These are phyloP conservation scores for Allomyces macrogynus DNA, from an alignment of 192 early-diverging fungal genomes.

Conservation along the genomic window DNA sequence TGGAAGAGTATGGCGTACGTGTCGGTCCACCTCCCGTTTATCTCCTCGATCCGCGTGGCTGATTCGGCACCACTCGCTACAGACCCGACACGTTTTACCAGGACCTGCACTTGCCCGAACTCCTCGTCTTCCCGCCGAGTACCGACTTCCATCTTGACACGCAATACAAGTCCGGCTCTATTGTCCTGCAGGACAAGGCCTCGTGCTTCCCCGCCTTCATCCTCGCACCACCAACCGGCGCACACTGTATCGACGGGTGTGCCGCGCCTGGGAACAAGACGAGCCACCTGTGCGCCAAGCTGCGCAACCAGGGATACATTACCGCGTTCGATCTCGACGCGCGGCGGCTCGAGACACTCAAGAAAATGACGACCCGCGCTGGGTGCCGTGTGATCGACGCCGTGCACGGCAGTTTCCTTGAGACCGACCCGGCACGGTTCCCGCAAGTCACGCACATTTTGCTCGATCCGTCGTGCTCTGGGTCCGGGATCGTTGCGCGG, in stretches of 20 bases:
- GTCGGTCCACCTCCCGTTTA: neutral
- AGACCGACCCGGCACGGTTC: slow-evolving; percentile 46
- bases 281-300: slow-evolving; percentile 70
- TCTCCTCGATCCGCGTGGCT: neutral
- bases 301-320: slow-evolving; percentile 68
- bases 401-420: slow-evolving; percentile 39
- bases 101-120: slow-evolving; percentile 59
- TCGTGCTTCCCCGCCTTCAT: slow-evolving; percentile 85
- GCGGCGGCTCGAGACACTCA: slow-evolving; percentile 47
- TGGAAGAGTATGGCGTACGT: slow-evolving; percentile 11
- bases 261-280: slow-evolving; percentile 99
- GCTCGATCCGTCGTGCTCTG: slow-evolving; percentile 89
- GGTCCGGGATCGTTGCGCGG: slow-evolving; percentile 79
- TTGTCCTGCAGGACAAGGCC: slow-evolving; percentile 91
- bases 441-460: slow-evolving; percentile 67
- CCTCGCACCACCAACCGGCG: slow-evolving; percentile 28
- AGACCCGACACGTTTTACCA: slow-evolving; percentile 5
- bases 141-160: slow-evolving; percentile 75
- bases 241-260: slow-evolving; percentile 76
- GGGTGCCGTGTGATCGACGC: slow-evolving; percentile 28
- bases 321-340: slow-evolving; percentile 80
- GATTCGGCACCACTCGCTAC: too few relatives aligned
- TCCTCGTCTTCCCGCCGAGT: slow-evolving; percentile 67
- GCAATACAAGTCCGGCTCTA: slow-evolving; percentile 47
- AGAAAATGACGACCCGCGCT: slow-evolving; percentile 49